Base-by-base conservation (phyloP, 2,329 filamentous ascomycete genomes). In the Aspergillus quadrilineatus region DNA sequence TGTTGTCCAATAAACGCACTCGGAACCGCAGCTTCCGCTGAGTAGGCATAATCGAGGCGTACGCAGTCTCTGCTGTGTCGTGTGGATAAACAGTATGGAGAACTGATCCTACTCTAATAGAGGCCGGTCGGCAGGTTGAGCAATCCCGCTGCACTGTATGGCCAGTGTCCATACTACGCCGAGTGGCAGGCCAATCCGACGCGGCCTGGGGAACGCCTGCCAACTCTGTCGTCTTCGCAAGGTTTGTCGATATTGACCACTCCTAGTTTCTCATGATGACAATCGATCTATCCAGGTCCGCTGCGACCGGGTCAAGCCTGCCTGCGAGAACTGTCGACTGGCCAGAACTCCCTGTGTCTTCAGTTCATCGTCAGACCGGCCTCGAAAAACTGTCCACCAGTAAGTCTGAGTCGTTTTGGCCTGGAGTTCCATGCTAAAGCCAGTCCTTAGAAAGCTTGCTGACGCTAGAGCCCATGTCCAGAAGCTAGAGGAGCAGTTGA, bases 321-420 rank as follows among this genome's bases (percentile, higher is more conserved):
- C 66, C 14, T 69, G 67, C 28, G 67, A 69, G 29, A 67, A 59
- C 15, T 69, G 67, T 41, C 57, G 56, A 44, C 46, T 66, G 30
- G 66, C 63, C 7, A 58, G 59, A 0, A 42, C 65, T 0, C 49
- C 59, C 8, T 69, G 67, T 55, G 57, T 56, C 6, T 68, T 69
- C 26, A 64, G 62, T 6, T 57, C 46, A 8, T 48, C 30, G 15
- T 34, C 54, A 30, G 17, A 15, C 15, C 58, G 58, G 17, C 55
- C 57, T 9, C 61, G 64, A 28, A 66, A 64, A 53, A 60, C 56
- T 7, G 48, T 64, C 10, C 55, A 62, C 32, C 55, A 67, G 67
- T 69, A 59, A 57, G 67, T 14, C 6, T 3, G 4, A 15, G 2
- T 14, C 6, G 5, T n/a, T n/a, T 36, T n/a, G 2, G 36, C 12